Evolutionary conservation across 2,329 filamentous ascomycete genomes (phyloP).

Genomic region (Botrytis porri): DNA sequence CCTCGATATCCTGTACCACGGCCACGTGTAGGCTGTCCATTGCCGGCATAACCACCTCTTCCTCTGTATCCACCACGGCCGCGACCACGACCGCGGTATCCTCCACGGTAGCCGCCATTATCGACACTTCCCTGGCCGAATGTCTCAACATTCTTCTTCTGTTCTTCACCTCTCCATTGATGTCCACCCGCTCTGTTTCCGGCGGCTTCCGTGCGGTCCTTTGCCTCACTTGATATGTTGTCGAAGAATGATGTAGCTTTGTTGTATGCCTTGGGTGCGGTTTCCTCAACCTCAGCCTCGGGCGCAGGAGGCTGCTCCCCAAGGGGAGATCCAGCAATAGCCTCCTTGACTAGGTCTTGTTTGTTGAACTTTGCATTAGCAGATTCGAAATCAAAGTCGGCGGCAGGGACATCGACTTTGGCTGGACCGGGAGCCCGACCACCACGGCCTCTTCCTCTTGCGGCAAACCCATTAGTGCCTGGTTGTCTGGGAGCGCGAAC

Average conservation of each 20-base stretch:
- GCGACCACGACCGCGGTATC: conserved; percentile 75
- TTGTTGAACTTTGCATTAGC: conserved; percentile 88
- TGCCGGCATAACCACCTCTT: conserved; percentile 28
- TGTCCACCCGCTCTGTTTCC: conserved; percentile 69
- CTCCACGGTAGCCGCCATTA: conserved; percentile 63
- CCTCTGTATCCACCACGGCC: conserved; percentile 44
- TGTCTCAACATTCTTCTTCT: conserved; percentile 94
- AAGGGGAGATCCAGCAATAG: conserved; percentile 72
- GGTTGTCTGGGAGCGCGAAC: conserved; percentile 50
- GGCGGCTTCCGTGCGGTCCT: conserved; percentile 76
- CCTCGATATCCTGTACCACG: conserved; percentile 35
- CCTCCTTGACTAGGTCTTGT: conserved; percentile 81
- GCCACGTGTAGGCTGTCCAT: conserved; percentile 30
- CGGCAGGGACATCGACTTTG: conserved; percentile 84
- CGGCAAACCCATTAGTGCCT: conserved; percentile 41
- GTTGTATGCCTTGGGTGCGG: conserved; percentile 65
- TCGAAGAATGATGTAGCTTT: conserved; percentile 92
- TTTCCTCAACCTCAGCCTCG: conserved; percentile 39
- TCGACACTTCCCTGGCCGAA: conserved; percentile 97
- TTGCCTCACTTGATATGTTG: conserved; percentile 93
- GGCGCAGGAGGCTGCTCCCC: conserved; percentile 47
- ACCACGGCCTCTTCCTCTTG: conserved; percentile 45
- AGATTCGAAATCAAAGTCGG: conserved; percentile 88
- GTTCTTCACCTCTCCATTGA: conserved; percentile 89
- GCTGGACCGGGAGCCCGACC: conserved; percentile 43